Conservation (phyloP, 1,284 basidiomycete species). For the Termitomyces sp. region DNA sequence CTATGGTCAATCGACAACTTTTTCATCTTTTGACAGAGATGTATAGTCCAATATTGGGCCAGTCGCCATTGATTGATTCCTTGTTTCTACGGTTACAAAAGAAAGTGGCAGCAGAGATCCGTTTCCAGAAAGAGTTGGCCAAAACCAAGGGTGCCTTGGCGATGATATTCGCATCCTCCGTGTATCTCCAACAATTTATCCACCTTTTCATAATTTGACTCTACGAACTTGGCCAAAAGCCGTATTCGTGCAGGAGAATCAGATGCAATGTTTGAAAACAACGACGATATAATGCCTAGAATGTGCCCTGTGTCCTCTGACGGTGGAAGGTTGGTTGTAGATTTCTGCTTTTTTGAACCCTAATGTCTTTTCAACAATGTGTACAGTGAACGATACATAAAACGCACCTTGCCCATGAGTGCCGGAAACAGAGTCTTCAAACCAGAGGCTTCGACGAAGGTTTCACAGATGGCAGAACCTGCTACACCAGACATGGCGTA, state of each 20-base stretch:
- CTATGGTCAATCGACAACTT: constrained; percentile 2
- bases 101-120: constrained; percentile 81
- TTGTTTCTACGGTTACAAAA: constrained; percentile 81
- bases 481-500: constrained; percentile 82
- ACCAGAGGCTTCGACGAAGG: constrained; percentile 85
- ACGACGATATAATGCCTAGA: constrained; percentile 81
- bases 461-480: constrained; percentile 74
- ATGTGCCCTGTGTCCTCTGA: constrained; percentile 86
- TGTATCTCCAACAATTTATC: constrained; percentile 87
- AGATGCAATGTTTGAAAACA: constrained; percentile 85
- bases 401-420: constrained; percentile 86
- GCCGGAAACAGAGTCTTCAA: constrained; percentile 85
- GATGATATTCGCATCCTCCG: constrained; percentile 79
- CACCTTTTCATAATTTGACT: constrained; percentile 86
- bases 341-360: constrained; percentile 59
- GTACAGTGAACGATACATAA: background rate
- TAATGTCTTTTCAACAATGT: constrained; percentile 20
- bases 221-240: constrained; percentile 90
- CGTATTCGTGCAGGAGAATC: constrained; percentile 82
- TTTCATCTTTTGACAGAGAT: constrained; percentile 56
- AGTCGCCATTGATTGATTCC: constrained; percentile 89
- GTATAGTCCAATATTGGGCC: constrained; percentile 87
- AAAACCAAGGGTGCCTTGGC: constrained; percentile 86
- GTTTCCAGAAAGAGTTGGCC: constrained; percentile 86
- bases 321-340: constrained; percentile 45